These are phyloP conservation scores for Chlamydomonas sphaeroides DNA, from an alignment of 139 green algal genomes.

Conservation along the genomic window DNA sequence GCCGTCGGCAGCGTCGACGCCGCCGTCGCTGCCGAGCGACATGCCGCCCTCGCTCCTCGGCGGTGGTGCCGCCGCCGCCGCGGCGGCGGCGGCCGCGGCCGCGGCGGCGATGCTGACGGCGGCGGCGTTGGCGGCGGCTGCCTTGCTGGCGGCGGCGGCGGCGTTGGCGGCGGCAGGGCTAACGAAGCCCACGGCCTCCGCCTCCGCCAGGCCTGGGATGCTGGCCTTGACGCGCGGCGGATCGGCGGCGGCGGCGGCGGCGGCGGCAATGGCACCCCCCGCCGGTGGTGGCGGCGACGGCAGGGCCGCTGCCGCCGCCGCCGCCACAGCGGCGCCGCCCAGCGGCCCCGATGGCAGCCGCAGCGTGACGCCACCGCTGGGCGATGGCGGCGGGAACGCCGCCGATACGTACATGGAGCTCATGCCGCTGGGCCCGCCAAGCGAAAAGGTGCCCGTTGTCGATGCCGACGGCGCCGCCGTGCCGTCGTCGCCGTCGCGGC, in stretches of 20 bases:
- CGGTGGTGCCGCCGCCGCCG: background rate
- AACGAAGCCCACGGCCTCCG: background rate
- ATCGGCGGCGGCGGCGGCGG: background rate
- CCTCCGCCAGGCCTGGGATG: conserved; percentile 12
- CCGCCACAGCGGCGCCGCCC: background rate
- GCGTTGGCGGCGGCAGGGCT: background rate
- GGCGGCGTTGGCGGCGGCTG: background rate
- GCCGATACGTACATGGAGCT: background rate
- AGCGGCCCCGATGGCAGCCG: background rate
- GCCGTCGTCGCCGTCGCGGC: background rate
- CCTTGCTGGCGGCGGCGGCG: background rate
- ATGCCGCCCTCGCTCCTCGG: background rate
- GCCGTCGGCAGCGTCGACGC: too few relatives aligned
- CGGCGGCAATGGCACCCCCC: background rate
- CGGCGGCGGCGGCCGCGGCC: background rate
- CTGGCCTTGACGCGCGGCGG: background rate
- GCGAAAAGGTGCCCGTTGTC: conserved; percentile 19
- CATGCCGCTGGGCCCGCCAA: background rate
- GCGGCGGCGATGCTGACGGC: background rate
- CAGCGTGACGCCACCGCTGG: background rate
- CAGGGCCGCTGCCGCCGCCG: background rate
- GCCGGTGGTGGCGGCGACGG: background rate
- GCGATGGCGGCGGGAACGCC: background rate
- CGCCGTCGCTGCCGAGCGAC: background rate
- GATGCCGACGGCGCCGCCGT: background rate